Evolutionary conservation across 129 eudicot genomes (phyloP).

Genomic region (Lonicera japonica): DNA sequence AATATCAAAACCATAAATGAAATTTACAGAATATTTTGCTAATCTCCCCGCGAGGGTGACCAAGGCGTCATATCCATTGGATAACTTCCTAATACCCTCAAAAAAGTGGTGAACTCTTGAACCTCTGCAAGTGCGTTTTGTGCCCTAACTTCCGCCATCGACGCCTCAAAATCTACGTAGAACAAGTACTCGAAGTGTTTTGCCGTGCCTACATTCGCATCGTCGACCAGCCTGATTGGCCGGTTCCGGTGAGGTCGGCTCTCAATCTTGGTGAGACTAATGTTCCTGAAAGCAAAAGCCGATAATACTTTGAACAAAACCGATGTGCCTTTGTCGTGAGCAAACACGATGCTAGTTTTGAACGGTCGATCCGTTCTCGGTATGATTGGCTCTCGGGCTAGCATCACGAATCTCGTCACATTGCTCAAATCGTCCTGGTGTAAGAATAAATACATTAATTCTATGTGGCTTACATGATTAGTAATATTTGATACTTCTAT

Average conservation of each 20-base stretch:
- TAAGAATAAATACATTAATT: no score
- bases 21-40: background rate
- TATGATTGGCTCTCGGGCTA: slow-evolving; percentile 84
- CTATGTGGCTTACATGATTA: no score
- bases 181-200: slow-evolving; percentile 94
- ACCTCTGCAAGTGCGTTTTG: slow-evolving; percentile 88
- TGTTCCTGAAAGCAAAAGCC: slow-evolving; percentile 75
- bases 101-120: slow-evolving; percentile 77
- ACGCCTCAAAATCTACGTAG: slow-evolving; percentile 87
- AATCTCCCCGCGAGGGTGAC: slow-evolving; percentile 52
- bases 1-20: no score
- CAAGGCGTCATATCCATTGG: slow-evolving; percentile 97
- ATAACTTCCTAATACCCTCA: slow-evolving; percentile 91
- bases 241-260: slow-evolving; percentile 81
- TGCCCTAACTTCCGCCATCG: slow-evolving; percentile 94
- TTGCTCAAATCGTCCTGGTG: slow-evolving; percentile 77
- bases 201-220: slow-evolving; percentile 74
- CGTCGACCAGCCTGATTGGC: slow-evolving; percentile 75
- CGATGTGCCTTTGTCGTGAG: slow-evolving; percentile 71
- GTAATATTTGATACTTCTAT: no score
- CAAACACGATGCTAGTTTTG: slow-evolving; percentile 92
- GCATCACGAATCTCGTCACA: slow-evolving; percentile 83
- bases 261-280: slow-evolving; percentile 75
- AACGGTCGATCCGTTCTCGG: slow-evolving; percentile 85
- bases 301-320: slow-evolving; percentile 86